Base-by-base conservation (phyloP, 2,329 filamentous ascomycete genomes). In the Trichoderma oligosporum region DNA sequence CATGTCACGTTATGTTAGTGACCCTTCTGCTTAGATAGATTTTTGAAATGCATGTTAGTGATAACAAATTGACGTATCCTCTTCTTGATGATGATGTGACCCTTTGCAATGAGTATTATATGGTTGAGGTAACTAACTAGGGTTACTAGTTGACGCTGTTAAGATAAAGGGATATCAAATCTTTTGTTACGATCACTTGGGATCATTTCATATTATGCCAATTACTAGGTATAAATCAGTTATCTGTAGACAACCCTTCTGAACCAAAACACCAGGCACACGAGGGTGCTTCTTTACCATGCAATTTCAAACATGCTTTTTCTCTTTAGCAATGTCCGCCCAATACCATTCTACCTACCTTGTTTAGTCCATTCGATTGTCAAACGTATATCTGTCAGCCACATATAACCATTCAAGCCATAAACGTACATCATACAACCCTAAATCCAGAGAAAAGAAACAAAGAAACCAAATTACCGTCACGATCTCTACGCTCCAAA, bases 401-500 rank as follows among this genome's bases (percentile, higher is more conserved):
- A 33, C 25, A 18, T 35, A 25, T n/a, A 44, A 20, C 33, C 18
- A 9, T 12, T 4, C 12, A n/a, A 44, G 5, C 12, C 24, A 42
- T n/a, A 18, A 31, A 20, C 16, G 24, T 6, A 22, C 33, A 22
- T 35, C 22, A 31, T 53, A 22, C 22, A 53, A 22, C 3, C 22
- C n/a, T 4, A 20, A 33, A 53, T 42, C n/a, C 3, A n/a, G 9
- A 31, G 31, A 20, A 42, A 14, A 27, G 27, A 33, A 11, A 24
- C 8, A 33, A n/a, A 33, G 2, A 14, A 14, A 8, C 12, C 3
- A 9, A 14, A 8, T 20, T 7, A 9, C 5, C 2, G 9, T 38
- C 14, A n/a, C n/a, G 33, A 12, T 4, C 27, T 39, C 18, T 35
- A 75, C 4, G 67, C 67, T 3, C 69, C 73, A 67, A 77, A 77